Evolutionary conservation across 2,329 filamentous ascomycete genomes (phyloP), one percentile per base, ranked within the genome.

Genomic region (Cytospora paraplurivora): DNA sequence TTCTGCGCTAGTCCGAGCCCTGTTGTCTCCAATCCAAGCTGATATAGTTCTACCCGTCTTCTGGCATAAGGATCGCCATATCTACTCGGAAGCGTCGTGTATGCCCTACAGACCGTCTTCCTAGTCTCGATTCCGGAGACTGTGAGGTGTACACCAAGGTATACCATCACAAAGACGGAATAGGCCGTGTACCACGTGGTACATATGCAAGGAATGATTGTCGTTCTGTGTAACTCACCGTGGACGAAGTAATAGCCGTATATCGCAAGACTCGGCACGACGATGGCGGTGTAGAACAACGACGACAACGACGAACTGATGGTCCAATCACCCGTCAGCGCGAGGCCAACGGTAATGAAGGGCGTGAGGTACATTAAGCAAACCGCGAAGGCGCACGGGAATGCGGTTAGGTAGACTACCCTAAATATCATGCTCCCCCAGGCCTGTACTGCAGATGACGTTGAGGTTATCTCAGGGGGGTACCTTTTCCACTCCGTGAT

Each of bases 131-230:
- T 3, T 17, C 50, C 44, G 12, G 35, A 47, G 5, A 53, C 12
- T 4, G n/a, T 38, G 11, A 60, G 4, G 3, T 53, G 50, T 1
- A 7, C 37, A 15, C 19, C 17, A 27, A 60, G 47, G 6, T 47
- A 15, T 7, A n/a, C 3, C 17, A 60, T 47, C 2, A 47, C 1
- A 13, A 15, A 17, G 1, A 54, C 12, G 1, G 57, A 53, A 13
- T 60, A 60, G 6, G 34, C 41, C 8, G 53, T 60, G 7, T 54
- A 60, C 49, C 49, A 60, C 4, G 57, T 53, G 7, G 57, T 19
- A 6, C 35, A 53, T 11, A 54, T 60, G 33, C 57, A 60, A 2
- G 57, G 47, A 4, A 53, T 59, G 12, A 53, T 60, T 12, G 57
- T 60, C 6, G 49, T 21, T 7, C 27, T 60, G 2, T 32, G 33